A percentile compares a stretch with the other conserved stretches of the same genome.
Evolutionary conservation across 202 grass and related monocot genomes (phyloP).

Genomic region (Schoenoplectus triqueter): DNA sequence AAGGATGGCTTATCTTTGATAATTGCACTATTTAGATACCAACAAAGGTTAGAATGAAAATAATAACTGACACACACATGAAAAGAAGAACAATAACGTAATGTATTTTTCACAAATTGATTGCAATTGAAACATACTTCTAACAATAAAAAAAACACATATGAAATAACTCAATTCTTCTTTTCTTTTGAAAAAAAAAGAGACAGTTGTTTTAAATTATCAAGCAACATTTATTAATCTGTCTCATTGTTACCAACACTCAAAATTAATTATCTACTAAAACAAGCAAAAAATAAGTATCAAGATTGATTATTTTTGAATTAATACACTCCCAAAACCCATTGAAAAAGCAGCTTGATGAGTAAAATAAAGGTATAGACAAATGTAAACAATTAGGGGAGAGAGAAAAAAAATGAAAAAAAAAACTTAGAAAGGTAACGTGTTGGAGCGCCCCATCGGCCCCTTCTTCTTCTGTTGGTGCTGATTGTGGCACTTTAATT

Average conservation of each 20-base stretch:
- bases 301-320: not conserved
- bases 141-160: not conserved
- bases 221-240: conserved; percentile 11
- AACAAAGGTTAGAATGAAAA: no score
- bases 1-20: no score
- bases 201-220: not conserved
- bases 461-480: conserved; percentile 28
- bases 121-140: not conserved
- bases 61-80: no score
- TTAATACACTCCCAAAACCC: not conserved
- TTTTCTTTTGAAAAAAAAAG: not conserved
- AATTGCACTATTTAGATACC: no score
- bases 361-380: not conserved
- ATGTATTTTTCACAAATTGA: not conserved
- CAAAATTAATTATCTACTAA: not conserved
- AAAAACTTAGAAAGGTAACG: conserved; percentile 57
- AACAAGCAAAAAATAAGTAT: not conserved
- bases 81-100: no score
- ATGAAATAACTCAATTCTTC: not conserved
- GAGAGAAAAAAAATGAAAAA: not conserved
- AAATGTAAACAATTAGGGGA: not conserved
- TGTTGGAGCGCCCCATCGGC: conserved; percentile 46
- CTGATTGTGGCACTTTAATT: conserved; percentile 25
- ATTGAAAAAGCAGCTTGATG: not conserved
- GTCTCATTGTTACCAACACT: not conserved